Evolutionary conservation across 306 rosid species (phyloP).

Genomic region (Psophocarpus tetragonolobus): DNA sequence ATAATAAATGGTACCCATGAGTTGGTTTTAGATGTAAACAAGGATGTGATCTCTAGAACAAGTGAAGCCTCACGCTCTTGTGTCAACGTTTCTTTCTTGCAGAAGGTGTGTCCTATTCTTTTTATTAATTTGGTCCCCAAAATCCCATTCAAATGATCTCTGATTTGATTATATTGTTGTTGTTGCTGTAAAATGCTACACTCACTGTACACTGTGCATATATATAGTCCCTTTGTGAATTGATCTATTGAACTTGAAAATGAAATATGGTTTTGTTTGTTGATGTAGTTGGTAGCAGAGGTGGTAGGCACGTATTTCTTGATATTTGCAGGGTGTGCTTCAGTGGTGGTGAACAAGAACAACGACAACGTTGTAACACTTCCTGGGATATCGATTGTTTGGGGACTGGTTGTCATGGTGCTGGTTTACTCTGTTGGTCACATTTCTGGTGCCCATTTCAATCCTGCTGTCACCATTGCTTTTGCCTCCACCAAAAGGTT

Average conservation of each 20-base stretch:
- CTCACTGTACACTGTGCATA: no score
- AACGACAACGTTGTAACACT: slow-evolving; percentile 47
- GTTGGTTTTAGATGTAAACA: slow-evolving; percentile 43
- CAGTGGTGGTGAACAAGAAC: slow-evolving; percentile 69
- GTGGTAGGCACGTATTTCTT: slow-evolving; percentile 76
- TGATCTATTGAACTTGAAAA: neutral
- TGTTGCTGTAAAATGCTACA: neutral
- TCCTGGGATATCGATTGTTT: slow-evolving; percentile 68
- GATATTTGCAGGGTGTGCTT: slow-evolving; percentile 77
- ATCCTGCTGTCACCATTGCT: slow-evolving; percentile 89
- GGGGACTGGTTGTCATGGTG: slow-evolving; percentile 82
- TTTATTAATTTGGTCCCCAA: neutral
- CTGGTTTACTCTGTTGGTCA: slow-evolving; percentile 79
- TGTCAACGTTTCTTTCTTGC: slow-evolving; percentile 55
- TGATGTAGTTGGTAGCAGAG: slow-evolving; percentile 74
- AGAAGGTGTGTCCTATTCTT: slow-evolving; percentile 52
- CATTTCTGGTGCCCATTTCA: slow-evolving; percentile 92
- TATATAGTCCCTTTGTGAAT: neutral
- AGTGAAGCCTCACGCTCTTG: slow-evolving; percentile 3
- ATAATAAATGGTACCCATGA: slow-evolving; percentile 45
- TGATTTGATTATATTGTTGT: neutral
- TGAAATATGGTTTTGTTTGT: neutral
- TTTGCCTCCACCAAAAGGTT: slow-evolving; percentile 67
- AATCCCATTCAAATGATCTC: no score
- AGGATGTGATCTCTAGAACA: slow-evolving; percentile 31